Conservation (phyloP, 2,329 filamentous ascomycete genomes). For the Ophiognomonia clavigignenti-juglandacearum region DNA sequence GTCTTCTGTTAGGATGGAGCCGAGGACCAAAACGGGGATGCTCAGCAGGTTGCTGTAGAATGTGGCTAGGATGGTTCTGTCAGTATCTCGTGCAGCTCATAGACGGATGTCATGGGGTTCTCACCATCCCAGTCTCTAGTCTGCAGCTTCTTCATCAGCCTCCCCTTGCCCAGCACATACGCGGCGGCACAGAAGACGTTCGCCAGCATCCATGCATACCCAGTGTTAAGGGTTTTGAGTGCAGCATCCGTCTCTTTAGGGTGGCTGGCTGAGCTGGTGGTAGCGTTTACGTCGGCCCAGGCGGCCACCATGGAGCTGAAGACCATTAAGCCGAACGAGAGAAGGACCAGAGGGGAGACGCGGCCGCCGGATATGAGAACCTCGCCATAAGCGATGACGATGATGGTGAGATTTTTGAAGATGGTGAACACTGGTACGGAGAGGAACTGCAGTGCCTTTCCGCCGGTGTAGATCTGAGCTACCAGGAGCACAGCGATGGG, state of each 20-base stretch:
- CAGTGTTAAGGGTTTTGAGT: conserved; percentile 85
- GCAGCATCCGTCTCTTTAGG: conserved; percentile 54
- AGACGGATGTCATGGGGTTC: conserved; percentile 42
- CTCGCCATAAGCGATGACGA: conserved; percentile 96
- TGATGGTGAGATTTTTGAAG: conserved; percentile 99
- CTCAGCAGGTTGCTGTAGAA: conserved; percentile 99
- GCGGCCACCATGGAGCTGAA: conserved; percentile 90
- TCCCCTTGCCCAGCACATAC: conserved; percentile 90
- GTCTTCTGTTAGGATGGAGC: conserved; percentile 81
- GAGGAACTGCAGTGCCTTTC: conserved; percentile 91
- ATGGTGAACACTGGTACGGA: conserved; percentile 99
- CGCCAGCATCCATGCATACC: conserved; percentile 96
- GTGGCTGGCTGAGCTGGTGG: conserved; percentile 63
- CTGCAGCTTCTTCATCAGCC: conserved; percentile 98
- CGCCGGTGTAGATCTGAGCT: conserved; percentile 98
- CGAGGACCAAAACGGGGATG: conserved; percentile 81
- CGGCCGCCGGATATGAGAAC: conserved; percentile 96
- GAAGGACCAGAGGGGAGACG: conserved; percentile 79
- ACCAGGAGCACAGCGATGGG: conserved; percentile 93
- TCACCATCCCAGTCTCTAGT: conserved; percentile 99
- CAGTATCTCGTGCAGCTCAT: too few relatives aligned
- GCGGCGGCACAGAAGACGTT: conserved; percentile 94
- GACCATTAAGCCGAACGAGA: conserved; percentile 96
- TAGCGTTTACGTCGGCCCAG: conserved; percentile 93
- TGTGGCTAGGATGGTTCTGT: too few relatives aligned